Conservation (phyloP, 2,329 filamentous ascomycete species). For the Sarocladium brachiariae region DNA sequence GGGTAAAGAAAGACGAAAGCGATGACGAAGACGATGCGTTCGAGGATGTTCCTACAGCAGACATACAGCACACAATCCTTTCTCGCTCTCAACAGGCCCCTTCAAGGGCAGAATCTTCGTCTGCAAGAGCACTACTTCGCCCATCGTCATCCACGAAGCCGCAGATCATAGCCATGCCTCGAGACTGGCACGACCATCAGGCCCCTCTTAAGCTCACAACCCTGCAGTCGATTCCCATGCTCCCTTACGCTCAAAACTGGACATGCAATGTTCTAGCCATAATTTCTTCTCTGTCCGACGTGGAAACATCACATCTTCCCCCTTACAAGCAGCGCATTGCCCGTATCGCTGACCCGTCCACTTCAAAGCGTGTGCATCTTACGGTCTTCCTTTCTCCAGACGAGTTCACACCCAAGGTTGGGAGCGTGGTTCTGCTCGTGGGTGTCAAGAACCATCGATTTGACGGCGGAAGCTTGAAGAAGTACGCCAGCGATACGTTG, state of each 20-base stretch:
- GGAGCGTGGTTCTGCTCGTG: conserved; percentile 42
- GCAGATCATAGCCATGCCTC: conserved; percentile 27
- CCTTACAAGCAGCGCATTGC: conserved; percentile 46
- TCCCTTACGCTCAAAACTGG: conserved; percentile 54
- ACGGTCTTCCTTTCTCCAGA: conserved; percentile 49
- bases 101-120: background rate
- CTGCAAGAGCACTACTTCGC: conserved; percentile 9
- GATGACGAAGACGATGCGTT: conserved; percentile 3
- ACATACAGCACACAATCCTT: background rate
- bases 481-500: conserved; percentile 34
- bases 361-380: conserved; percentile 43
- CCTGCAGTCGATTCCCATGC: conserved; percentile 40
- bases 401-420: conserved; percentile 37
- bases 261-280: conserved; percentile 48
- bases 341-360: conserved; percentile 44
- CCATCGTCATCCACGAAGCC: conserved; percentile 13
- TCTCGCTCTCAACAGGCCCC: background rate
- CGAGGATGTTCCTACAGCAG: conserved; percentile 18
- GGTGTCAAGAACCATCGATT: conserved; percentile 53
- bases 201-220: conserved; percentile 45
- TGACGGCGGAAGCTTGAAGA: conserved; percentile 39
- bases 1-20: background rate
- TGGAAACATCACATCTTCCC: conserved; percentile 42
- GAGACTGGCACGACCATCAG: conserved; percentile 33
- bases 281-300: conserved; percentile 37